These are phyloP conservation scores for Helicocarpus griseus DNA, from an alignment of 2,329 filamentous ascomycete genomes.

Conservation along the genomic window DNA sequence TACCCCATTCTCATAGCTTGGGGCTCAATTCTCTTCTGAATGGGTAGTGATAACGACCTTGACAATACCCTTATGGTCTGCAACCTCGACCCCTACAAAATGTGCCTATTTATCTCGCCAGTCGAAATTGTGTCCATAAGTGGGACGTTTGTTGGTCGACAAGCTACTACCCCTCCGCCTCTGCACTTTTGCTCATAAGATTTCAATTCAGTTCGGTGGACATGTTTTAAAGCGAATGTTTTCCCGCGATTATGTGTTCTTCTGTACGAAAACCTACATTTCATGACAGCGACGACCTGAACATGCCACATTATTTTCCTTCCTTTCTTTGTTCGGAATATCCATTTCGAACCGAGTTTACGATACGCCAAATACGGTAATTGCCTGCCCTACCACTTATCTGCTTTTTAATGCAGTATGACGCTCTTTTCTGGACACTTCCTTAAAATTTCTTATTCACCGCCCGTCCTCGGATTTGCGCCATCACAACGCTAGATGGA, in stretches of 20 bases:
- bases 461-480: no score
- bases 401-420: background rate
- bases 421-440: background rate
- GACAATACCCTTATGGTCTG: no score
- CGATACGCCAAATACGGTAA: background rate
- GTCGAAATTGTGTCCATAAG: no score
- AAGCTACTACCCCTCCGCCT: background rate
- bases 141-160: no score
- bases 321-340: background rate
- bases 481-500: no score
- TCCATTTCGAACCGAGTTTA: background rate
- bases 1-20: constrained; percentile 1
- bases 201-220: background rate
- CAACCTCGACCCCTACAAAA: no score
- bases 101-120: no score
- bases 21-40: background rate
- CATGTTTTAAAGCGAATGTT: background rate
- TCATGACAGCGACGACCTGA: constrained; percentile 24
- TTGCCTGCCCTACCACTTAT: background rate
- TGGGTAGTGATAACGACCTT: no score
- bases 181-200: background rate
- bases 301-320: constrained; percentile 10
- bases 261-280: constrained; percentile 11
- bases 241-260: background rate
- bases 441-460: no score